Percentiles rank a stretch among this genome's conserved stretches.
phyloP scores from a whole-genome alignment of 1,139 yeast species.

The Debaryomyces sp. region DNA sequence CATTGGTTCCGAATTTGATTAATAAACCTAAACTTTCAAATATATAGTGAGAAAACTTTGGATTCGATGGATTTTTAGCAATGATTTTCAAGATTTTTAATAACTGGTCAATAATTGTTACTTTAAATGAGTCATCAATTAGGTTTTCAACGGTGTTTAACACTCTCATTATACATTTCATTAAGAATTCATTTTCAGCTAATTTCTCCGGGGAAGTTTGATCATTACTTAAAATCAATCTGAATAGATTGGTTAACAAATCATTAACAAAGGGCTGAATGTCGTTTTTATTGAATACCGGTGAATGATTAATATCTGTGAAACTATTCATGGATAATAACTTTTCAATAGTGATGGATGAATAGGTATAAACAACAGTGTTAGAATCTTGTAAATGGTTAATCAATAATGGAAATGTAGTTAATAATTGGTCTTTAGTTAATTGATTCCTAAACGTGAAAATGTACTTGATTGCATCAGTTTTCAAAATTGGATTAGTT shows the following conservation, averaged over 20 bases:
- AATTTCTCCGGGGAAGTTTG: constrained; percentile 75
- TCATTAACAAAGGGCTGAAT: constrained; percentile 50
- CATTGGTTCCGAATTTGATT: constrained; percentile 50
- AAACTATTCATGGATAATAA: constrained; percentile 75
- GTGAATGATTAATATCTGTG: constrained; percentile 44
- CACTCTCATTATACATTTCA: constrained; percentile 87
- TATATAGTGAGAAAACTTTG: constrained; percentile 85
- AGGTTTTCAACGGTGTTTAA: constrained; percentile 74
- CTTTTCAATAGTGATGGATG: constrained; percentile 91
- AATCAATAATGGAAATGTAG: constrained; percentile 80
- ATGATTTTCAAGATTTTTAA: constrained; percentile 70
- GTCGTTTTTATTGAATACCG: constrained; percentile 73
- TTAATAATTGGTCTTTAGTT: constrained; percentile 77
- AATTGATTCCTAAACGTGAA: constrained; percentile 90
- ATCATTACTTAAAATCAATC: constrained; percentile 49
- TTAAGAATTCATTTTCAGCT: constrained; percentile 92
- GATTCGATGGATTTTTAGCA: constrained; percentile 91
- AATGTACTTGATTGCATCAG: constrained; percentile 91
- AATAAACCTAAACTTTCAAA: constrained; percentile 87
- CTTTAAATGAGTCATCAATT: constrained; percentile 38
- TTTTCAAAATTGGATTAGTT: constrained; percentile 73
- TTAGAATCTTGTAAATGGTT: constrained; percentile 63
- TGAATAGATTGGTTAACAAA: constrained; percentile 66
- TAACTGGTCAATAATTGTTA: constrained; percentile 63
- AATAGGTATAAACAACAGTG: constrained; percentile 88